Base-by-base conservation (phyloP, 2,329 filamentous ascomycete genomes). In the Neurospora crassa region DNA sequence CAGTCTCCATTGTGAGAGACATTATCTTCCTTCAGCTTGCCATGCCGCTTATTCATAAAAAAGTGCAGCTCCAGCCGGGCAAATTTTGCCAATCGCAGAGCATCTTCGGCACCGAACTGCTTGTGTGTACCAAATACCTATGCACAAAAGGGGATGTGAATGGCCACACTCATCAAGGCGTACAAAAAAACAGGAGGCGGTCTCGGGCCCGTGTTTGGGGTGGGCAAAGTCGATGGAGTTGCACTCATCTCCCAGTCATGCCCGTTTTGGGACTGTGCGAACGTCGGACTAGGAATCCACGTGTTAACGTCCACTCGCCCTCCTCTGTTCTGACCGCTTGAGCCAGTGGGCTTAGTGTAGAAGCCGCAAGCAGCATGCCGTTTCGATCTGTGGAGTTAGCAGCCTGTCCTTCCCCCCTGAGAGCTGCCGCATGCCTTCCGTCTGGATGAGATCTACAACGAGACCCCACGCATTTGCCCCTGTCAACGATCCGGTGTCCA, bases 21-120 rank as follows among this genome's bases (percentile, higher is more conserved):
- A 34, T 63, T 18, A 63, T 63, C 53, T 63, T 63, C 29, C 24
- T 29, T 37, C 53, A 63, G 53, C 53, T 63, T 63, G 53, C 53
- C 53, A 37, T 34, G 24, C 18, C 24, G 24, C 53, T 14, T 34
- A 59, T 59, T 24, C 53, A 34, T 14, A 7, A 63, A 29, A 63
- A 63, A 63, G 47, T 59, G 45, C 43, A 40, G 45, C 40, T 67
- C 67, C 24, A 45, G 8, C 63, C 45, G 69, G 37, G 34, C 34
- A 20, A 14, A 16, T 67, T 18, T 67, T 67, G 53, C 69, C 47
- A 70, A 70, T 41, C 47, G 41, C n/a, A 29, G 5, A 42, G 34
- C 7, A 34, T 40, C 12, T 42, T 70, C 69, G 69, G 69, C 69
- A 70, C 69, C 69, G 69, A 70, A 40, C n/a, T 53, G 69, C 29